Conservation (phyloP, 371 early-diverging fungal genomes). For the Umbelopsis sp. region DNA sequence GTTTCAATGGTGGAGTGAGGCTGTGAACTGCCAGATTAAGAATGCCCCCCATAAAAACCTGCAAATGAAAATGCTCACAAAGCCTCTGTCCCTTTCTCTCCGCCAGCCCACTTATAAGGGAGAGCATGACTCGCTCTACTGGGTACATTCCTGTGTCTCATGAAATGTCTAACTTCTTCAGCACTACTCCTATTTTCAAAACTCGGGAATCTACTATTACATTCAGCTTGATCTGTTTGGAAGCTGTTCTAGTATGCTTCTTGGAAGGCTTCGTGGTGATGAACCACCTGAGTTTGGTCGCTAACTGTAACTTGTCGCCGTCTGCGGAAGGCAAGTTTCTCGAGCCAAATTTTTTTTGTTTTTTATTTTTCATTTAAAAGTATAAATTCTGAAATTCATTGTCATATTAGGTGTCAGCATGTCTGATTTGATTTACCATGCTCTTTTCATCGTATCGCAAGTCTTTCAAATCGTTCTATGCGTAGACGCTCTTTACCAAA, state of each 20-base stretch:
- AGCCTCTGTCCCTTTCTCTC: not conserved
- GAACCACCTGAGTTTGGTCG: constrained; percentile 44
- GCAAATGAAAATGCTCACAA: not conserved
- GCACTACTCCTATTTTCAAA: constrained; percentile 3
- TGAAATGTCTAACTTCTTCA: constrained; percentile 11
- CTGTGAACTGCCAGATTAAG: not conserved
- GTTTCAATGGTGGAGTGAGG: not conserved
- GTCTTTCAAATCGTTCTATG: constrained; percentile 51
- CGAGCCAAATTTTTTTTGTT: not conserved
- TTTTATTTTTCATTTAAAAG: not conserved
- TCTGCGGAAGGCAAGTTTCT: constrained; percentile 26
- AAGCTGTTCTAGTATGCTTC: constrained; percentile 44
- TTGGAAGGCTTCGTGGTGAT: constrained; percentile 49
- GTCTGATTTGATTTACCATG: constrained; percentile 56
- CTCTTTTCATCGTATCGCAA: constrained; percentile 50
- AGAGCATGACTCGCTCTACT: not conserved
- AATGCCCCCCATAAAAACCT: not conserved
- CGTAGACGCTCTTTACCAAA: constrained; percentile 47
- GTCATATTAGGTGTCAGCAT: constrained; percentile 13
- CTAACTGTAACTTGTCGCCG: constrained; percentile 35
- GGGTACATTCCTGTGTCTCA: constrained; percentile 4
- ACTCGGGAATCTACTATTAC: constrained; percentile 5
- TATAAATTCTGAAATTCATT: not conserved
- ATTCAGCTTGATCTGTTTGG: constrained; percentile 17
- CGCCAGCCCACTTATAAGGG: not conserved